Evolutionary conservation across 192 early-diverging fungal species (phyloP).

Genomic region (Chytriomyces confervae): DNA sequence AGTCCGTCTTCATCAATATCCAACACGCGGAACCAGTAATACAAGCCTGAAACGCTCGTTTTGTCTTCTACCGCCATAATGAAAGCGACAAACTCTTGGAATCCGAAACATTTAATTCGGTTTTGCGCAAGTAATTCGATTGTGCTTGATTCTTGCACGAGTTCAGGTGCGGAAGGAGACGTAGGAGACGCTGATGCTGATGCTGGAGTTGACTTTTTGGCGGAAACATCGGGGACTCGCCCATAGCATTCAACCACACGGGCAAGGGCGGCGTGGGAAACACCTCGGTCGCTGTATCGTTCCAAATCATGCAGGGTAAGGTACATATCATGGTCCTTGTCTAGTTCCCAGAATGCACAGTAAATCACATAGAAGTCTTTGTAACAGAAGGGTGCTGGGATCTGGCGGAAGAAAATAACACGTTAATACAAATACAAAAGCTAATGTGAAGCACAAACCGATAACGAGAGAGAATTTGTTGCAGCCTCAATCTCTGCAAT

Average conservation of each 20-base stretch:
- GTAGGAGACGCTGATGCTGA: neutral
- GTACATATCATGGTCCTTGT: constrained; percentile 82
- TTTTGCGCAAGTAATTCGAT: constrained; percentile 16
- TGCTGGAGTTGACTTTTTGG: too few species aligned
- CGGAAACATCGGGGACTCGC: constrained; percentile 46
- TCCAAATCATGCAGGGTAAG: constrained; percentile 49
- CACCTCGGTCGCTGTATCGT: constrained; percentile 67
- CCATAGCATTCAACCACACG: constrained; percentile 71
- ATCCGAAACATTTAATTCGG: constrained; percentile 60
- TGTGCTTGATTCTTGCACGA: neutral
- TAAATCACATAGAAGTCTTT: constrained; percentile 95
- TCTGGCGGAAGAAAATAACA: constrained; percentile 12
- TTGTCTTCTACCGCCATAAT: constrained; percentile 81
- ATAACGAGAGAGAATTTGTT: constrained; percentile 27
- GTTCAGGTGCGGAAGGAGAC: neutral
- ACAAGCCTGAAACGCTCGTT: constrained; percentile 64
- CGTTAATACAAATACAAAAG: neutral
- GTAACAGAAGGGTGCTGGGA: constrained; percentile 84
- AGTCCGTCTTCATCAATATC: constrained; percentile 88
- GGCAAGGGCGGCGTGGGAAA: constrained; percentile 72
- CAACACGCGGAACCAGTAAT: constrained; percentile 88
- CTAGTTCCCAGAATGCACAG: constrained; percentile 91
- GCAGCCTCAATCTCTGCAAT: constrained; percentile 63
- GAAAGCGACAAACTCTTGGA: constrained; percentile 79
- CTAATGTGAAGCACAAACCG: neutral